Evolutionary conservation across 805 yeast genomes (phyloP), one percentile per base, ranked within the genome.

Genomic region (Candida taoyuanica): DNA sequence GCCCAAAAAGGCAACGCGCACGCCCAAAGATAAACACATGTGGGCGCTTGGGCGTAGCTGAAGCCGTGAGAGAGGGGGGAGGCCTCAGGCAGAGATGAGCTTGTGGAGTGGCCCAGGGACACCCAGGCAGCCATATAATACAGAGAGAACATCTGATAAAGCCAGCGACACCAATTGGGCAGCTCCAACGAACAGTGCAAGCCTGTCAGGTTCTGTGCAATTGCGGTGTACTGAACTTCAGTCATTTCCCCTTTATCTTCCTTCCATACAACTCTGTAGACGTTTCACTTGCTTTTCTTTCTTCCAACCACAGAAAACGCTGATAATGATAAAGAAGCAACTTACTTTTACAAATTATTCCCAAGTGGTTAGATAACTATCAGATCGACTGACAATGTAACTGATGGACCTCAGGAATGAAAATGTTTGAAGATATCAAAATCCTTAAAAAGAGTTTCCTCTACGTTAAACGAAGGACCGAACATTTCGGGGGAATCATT

Each of bases 321-420:
- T n/a, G n/a, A n/a, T n/a, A n/a, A n/a, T n/a, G n/a, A n/a, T n/a
- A 20, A 7, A 15, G 8, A 15, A 15, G 29, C 20, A 29, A 42
- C 42, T 38, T 29, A 38, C 46, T 32, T 33, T 34, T 25, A 39
- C 43, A 40, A 36, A 32, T 43, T 40, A 44, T 44, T 41, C 42
- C 44, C 39, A 31, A 34, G 44, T 33, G 40, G 31, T 33, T 28
- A 33, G 23, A 30, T 29, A 17, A 21, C 19, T 32, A 31, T 30
- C 39, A 30, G 39, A 26, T n/a, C 28, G 4, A 26, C 28, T 34
- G 39, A 34, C 39, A 31, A 28, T 15, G 31, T 25, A 25, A 31
- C 31, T 28, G 37, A 39, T 34, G 25, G 16, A 32, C 34, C 43
- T 41, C 42, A 37, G 45, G 42, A 37, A 37, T 40, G 39, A 34